Evolutionary conservation across 2,329 filamentous ascomycete species (phyloP).

Genomic region (Ophioceras dolichostomum): DNA sequence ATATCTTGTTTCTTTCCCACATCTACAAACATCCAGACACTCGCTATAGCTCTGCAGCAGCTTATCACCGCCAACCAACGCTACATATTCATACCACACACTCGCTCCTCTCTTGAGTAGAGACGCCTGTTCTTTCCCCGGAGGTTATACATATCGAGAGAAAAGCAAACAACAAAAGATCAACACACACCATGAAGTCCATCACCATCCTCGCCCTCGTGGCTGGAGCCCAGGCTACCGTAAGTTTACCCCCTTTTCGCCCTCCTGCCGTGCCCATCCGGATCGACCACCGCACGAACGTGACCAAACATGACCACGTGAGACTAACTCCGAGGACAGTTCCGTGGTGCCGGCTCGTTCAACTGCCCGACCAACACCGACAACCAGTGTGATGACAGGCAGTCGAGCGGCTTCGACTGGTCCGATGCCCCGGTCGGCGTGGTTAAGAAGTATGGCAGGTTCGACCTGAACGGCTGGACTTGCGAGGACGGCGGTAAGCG

Average conservation of each 20-base stretch:
- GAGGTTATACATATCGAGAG: too few species aligned
- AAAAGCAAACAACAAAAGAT: conserved; percentile 3
- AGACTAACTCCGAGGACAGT: too few species aligned
- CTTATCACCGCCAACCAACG: conserved; percentile 3
- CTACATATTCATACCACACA: conserved; percentile 4
- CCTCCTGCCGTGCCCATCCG: too few species aligned
- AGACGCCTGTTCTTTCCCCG: too few species aligned
- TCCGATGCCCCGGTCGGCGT: conserved; percentile 44
- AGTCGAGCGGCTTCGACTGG: conserved; percentile 64
- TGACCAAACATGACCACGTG: too few species aligned
- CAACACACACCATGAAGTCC: conserved; percentile 35
- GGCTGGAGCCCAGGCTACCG: conserved; percentile 35
- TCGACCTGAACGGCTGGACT: conserved; percentile 60
- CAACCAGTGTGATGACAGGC: conserved; percentile 64
- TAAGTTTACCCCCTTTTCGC: too few species aligned
- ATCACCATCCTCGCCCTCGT: conserved; percentile 35
- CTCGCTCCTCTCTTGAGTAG: conserved; percentile 6
- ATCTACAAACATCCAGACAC: conserved; percentile 6
- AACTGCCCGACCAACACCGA: conserved; percentile 58
- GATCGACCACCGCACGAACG: too few species aligned
- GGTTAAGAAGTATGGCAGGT: conserved; percentile 57
- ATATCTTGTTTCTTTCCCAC: conserved; percentile 1
- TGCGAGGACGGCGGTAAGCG: conserved; percentile 43
- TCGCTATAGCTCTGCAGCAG: conserved; percentile 9
- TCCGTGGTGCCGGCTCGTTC: conserved; percentile 34